These are phyloP conservation scores for Babesia microti DNA, from an alignment of 169 alveolate genomes.

Conservation along the genomic window DNA sequence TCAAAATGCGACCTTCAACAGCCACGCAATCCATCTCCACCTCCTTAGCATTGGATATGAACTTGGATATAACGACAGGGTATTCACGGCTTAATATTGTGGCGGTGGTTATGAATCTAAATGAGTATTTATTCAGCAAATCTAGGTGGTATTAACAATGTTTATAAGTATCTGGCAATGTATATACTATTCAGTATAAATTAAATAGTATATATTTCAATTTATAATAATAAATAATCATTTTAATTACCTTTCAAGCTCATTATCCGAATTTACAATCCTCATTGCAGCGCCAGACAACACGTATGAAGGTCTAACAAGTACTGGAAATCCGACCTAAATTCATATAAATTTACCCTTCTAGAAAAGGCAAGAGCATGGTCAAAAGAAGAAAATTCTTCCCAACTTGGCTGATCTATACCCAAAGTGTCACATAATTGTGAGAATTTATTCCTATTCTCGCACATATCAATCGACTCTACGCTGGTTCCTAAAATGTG, in stretches of 20 bases:
- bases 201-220: not conserved
- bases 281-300: constrained; percentile 81
- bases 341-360: constrained; percentile 10
- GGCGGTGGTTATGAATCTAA: constrained; percentile 56
- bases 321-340: constrained; percentile 69
- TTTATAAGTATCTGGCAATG: too few relatives aligned
- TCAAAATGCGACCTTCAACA: constrained; percentile 60
- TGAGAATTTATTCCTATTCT: constrained; percentile 71
- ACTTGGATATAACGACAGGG: constrained; percentile 77
- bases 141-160: too few relatives aligned
- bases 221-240: not conserved
- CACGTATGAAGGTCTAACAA: constrained; percentile 80
- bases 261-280: constrained; percentile 58
- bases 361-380: constrained; percentile 52
- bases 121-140: too few relatives aligned
- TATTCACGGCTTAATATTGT: constrained; percentile 73
- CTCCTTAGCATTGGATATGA: constrained; percentile 64
- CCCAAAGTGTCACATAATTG: constrained; percentile 67
- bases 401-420: constrained; percentile 80
- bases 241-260: constrained; percentile 43
- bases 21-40: constrained; percentile 79
- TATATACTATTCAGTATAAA: not conserved
- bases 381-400: constrained; percentile 60
- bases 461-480: constrained; percentile 72
- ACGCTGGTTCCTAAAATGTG: constrained; percentile 73